phyloP scores from a whole-genome alignment of 2,329 filamentous ascomycete genomes.

The Alternaria brassicicola region DNA sequence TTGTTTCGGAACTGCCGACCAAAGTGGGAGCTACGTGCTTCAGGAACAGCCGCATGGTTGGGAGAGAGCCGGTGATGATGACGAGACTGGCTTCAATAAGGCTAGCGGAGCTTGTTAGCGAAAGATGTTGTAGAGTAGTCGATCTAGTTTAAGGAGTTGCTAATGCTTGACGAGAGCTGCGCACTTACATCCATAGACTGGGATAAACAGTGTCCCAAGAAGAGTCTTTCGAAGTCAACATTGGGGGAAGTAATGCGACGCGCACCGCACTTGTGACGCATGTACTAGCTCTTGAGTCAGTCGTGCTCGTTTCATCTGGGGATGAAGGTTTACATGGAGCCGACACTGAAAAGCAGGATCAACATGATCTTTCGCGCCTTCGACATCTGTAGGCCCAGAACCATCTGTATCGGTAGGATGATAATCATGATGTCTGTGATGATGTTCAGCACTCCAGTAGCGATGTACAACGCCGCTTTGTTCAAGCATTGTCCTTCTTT shows the following conservation, averaged over 20 bases:
- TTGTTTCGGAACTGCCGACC: neutral
- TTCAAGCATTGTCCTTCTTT: conserved; percentile 22
- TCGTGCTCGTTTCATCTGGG: neutral
- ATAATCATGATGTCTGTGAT: conserved; percentile 24
- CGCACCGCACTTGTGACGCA: conserved; percentile 21
- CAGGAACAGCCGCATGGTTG: conserved; percentile 51
- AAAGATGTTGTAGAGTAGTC: neutral
- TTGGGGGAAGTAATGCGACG: conserved; percentile 16
- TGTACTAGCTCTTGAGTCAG: conserved; percentile 13
- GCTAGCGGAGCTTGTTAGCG: conserved; percentile 19
- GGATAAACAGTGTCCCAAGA: conserved; percentile 20
- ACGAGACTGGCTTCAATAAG: conserved; percentile 51
- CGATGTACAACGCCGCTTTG: conserved; percentile 24
- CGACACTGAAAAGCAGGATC: conserved; percentile 18
- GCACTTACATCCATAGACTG: conserved; percentile 21
- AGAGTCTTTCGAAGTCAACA: conserved; percentile 14
- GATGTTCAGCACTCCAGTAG: conserved; percentile 25
- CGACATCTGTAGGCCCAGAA: conserved; percentile 19
- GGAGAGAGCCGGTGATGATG: conserved; percentile 51
- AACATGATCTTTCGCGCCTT: conserved; percentile 20
- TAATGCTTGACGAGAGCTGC: neutral
- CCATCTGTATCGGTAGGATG: conserved; percentile 19
- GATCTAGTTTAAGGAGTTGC: neutral
- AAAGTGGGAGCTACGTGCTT: conserved; percentile 41
- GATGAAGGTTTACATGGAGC: neutral